Evolutionary conservation across 805 yeast genomes (phyloP).

Genomic region (Cyberlindnera nakhonratchasimensis): DNA sequence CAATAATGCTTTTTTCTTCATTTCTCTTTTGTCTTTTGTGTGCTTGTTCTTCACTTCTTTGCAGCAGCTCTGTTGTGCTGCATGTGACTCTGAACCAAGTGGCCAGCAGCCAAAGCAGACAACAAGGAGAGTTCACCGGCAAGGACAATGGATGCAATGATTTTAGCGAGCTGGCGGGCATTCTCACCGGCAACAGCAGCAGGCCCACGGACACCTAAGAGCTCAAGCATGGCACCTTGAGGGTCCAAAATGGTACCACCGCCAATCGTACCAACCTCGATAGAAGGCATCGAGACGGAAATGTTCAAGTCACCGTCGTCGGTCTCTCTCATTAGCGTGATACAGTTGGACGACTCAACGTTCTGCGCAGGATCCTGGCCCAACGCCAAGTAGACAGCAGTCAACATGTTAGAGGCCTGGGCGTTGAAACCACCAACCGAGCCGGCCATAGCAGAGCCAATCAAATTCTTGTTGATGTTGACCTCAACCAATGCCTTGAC

Average conservation of each 20-base stretch:
- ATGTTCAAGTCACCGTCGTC: constrained; percentile 77
- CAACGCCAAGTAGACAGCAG: constrained; percentile 90
- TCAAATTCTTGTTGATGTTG: constrained; percentile 81
- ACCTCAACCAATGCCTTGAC: constrained; percentile 90
- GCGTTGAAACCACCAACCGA: constrained; percentile 98
- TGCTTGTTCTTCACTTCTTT: constrained; percentile 17
- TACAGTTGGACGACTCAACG: constrained; percentile 96
- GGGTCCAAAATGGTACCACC: constrained; percentile 99
- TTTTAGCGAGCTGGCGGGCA: constrained; percentile 87
- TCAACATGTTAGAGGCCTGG: constrained; percentile 94
- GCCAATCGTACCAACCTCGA: constrained; percentile 98
- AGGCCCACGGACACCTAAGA: constrained; percentile 94
- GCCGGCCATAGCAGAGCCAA: constrained; percentile 99
- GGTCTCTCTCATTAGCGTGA: constrained; percentile 84
- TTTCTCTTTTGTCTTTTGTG: neutral
- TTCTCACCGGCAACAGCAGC: constrained; percentile 91
- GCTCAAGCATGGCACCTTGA: constrained; percentile 92
- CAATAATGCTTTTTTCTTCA: neutral
- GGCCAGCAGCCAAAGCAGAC: constrained; percentile 98
- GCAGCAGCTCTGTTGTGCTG: constrained; percentile 68
- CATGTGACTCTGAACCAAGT: constrained; percentile 97
- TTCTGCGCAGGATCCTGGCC: constrained; percentile 99
- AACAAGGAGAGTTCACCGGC: constrained; percentile 95
- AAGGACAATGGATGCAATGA: constrained; percentile 90
- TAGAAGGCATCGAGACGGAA: constrained; percentile 98